A percentile compares a stretch with the other conserved stretches of the same genome.
Evolutionary conservation across 257 asterid genomes (phyloP).

Genomic region (Penstemon newberryi): DNA sequence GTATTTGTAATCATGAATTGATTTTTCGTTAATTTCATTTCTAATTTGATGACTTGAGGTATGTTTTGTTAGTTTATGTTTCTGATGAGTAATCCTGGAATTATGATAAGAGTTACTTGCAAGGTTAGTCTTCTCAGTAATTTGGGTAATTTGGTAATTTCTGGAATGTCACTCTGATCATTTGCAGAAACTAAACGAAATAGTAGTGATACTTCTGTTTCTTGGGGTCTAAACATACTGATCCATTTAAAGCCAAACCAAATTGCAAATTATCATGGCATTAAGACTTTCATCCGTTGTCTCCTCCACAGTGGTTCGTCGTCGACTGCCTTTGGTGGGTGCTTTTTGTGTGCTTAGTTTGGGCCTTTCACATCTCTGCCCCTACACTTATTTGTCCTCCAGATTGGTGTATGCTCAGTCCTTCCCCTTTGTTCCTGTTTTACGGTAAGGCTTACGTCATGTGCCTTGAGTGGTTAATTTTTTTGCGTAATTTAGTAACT

Average conservation of each 20-base stretch:
- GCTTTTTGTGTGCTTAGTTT: conserved; percentile 77
- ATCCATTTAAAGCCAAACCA: conserved; percentile 40
- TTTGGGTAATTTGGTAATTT: conserved; percentile 4
- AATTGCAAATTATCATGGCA: conserved; percentile 59
- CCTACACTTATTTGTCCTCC: conserved; percentile 41
- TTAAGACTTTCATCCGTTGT: conserved; percentile 60
- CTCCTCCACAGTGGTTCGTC: conserved; percentile 61
- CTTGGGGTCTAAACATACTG: conserved; percentile 30
- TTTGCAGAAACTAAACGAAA: neutral
- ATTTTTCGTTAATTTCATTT: too few relatives aligned
- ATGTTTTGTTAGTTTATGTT: neutral
- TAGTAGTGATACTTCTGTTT: conserved; percentile 17
- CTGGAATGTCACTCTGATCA: conserved; percentile 8
- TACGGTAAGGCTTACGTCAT: conserved; percentile 44
- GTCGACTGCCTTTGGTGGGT: conserved; percentile 75
- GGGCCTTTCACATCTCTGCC: conserved; percentile 70
- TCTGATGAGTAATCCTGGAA: neutral
- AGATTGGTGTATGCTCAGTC: conserved; percentile 51
- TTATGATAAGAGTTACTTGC: neutral
- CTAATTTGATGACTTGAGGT: neutral
- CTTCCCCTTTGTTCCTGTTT: conserved; percentile 45
- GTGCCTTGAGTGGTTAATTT: conserved; percentile 3
- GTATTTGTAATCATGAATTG: too few relatives aligned
- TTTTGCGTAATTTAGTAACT: conserved; percentile 1
- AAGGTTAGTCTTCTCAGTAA: neutral